Evolutionary conservation across 768 basidiomycete species (phyloP).

Genomic region (Leccinum boreale): DNA sequence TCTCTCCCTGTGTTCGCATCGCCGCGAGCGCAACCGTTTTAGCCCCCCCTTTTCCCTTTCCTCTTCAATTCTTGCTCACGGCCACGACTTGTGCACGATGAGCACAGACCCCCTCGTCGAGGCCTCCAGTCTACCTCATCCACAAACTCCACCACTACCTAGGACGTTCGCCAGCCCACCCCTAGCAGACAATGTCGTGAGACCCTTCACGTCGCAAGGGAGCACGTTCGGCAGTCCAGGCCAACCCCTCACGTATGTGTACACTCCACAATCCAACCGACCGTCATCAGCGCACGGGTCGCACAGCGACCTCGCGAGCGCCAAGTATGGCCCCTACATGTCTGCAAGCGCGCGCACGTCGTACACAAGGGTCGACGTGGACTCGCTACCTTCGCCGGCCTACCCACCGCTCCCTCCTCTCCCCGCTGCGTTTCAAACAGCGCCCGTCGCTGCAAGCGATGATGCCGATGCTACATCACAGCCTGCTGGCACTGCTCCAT

Average conservation of each 20-base stretch:
- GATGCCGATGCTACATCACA: background rate
- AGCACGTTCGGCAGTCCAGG: conserved; percentile 8
- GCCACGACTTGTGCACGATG: background rate
- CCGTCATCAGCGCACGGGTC: conserved; percentile 18
- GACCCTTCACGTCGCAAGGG: conserved; percentile 31
- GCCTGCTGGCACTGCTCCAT: background rate
- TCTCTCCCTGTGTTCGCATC: background rate
- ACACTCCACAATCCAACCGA: conserved; percentile 11
- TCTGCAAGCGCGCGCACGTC: conserved; percentile 52
- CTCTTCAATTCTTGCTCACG: background rate
- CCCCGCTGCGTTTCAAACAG: conserved; percentile 9
- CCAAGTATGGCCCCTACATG: conserved; percentile 20
- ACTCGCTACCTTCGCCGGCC: conserved; percentile 18
- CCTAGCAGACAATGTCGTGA: conserved; percentile 23
- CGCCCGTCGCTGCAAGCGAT: background rate
- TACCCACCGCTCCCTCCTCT: conserved; percentile 27
- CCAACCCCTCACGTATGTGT: conserved; percentile 8
- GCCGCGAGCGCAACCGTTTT: background rate
- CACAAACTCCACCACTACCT: conserved; percentile 4
- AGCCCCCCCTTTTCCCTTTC: background rate
- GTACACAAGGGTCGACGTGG: conserved; percentile 48
- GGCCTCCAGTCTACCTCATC: background rate
- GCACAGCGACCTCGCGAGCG: background rate
- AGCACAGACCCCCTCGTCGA: background rate
- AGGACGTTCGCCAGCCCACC: conserved; percentile 18